phyloP scores from a whole-genome alignment of 2,329 filamentous ascomycete genomes.

The Neofusicoccum parvum region DNA sequence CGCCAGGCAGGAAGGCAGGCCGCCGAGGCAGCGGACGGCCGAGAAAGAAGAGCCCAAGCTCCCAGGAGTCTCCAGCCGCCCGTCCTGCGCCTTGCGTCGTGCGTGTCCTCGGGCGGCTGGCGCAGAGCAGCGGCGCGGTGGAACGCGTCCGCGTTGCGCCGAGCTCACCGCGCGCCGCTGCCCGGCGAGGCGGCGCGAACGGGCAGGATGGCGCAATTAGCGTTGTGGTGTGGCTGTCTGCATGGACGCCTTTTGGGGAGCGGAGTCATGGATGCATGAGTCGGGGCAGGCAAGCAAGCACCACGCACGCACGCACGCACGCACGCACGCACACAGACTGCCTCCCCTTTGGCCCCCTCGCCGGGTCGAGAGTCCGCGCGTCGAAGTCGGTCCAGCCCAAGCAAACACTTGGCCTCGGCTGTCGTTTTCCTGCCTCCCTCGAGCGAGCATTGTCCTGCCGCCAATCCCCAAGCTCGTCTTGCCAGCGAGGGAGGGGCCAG shows the following conservation, averaged over 20 bases:
- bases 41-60: background rate
- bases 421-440: background rate
- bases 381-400: background rate
- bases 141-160: background rate
- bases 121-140: no score
- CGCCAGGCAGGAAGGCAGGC: background rate
- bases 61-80: background rate
- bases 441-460: no score
- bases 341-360: background rate
- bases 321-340: no score
- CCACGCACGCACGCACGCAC: no score
- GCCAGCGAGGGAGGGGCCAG: no score
- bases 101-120: background rate
- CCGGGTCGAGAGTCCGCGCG: constrained; percentile 2
- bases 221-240: background rate
- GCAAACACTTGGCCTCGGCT: background rate
- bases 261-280: background rate
- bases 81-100: background rate
- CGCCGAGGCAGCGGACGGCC: background rate
- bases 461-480: no score
- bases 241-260: background rate
- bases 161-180: background rate
- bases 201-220: constrained; percentile 1
- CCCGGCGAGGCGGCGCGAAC: background rate
- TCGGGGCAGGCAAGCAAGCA: background rate